Evolutionary conservation across 2,329 filamentous ascomycete genomes (phyloP).

Genomic region (Pyrenophora tritici-repentis): DNA sequence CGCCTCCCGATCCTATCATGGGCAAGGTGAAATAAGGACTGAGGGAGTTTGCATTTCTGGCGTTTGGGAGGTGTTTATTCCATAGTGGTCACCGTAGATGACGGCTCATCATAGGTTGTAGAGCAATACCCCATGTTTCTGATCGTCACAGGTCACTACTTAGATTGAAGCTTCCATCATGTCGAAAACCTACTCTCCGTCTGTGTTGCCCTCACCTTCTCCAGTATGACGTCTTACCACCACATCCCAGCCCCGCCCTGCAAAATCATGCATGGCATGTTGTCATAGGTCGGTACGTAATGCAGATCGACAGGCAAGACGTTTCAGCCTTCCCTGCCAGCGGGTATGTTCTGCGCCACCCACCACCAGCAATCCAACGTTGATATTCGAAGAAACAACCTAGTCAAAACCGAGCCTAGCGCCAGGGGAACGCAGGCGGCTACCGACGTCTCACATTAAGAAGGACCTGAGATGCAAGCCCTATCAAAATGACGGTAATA

Average conservation of each 20-base stretch:
- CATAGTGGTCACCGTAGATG: not conserved
- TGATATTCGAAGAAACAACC: constrained; percentile 4
- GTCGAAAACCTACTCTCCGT: not conserved
- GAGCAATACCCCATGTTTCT: constrained; percentile 11
- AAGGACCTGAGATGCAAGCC: constrained; percentile 4
- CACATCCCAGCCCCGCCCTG: not conserved
- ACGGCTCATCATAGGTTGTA: constrained; percentile 2
- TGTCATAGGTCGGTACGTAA: constrained; percentile 6
- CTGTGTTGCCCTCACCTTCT: not conserved
- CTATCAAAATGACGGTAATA: constrained; percentile 12
- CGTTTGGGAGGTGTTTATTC: too few relatives aligned
- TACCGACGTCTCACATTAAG: constrained; percentile 7
- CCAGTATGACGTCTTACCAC: not conserved
- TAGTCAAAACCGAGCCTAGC: constrained; percentile 2
- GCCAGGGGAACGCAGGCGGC: not conserved
- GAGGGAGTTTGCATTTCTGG: not conserved
- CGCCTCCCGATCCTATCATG: constrained; percentile 86
- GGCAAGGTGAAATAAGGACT: constrained; percentile 73
- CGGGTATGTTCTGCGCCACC: not conserved
- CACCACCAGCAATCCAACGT: too few relatives aligned
- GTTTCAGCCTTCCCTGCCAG: constrained; percentile 1
- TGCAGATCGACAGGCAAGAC: constrained; percentile 8
- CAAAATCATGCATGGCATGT: constrained; percentile 2
- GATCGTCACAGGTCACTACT: constrained; percentile 6
- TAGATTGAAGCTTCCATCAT: constrained; percentile 5